Conservation (phyloP, 2,329 filamentous ascomycete genomes). For the Ophiostoma fasciatum region DNA sequence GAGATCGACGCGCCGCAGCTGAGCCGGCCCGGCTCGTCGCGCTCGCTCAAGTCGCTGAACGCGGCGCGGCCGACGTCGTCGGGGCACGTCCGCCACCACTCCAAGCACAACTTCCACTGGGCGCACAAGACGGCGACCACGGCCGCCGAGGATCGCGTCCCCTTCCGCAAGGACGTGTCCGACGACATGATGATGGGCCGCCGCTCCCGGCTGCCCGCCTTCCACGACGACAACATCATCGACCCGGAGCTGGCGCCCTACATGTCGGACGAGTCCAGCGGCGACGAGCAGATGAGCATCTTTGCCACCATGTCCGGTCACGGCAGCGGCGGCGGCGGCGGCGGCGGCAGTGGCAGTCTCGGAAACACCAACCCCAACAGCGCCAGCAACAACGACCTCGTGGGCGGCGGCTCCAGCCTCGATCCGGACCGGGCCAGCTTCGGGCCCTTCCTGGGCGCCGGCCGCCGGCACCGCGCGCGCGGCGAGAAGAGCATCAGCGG, state of each 20-base stretch:
- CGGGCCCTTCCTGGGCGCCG: slow-evolving; percentile 54
- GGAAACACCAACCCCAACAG: no score
- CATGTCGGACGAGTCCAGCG: slow-evolving; percentile 90
- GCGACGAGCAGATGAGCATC: slow-evolving; percentile 80
- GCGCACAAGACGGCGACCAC: slow-evolving; percentile 52
- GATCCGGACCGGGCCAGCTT: slow-evolving; percentile 65
- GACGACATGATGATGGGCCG: slow-evolving; percentile 53
- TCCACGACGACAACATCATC: slow-evolving; percentile 97
- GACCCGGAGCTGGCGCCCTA: slow-evolving; percentile 91
- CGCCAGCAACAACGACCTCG: slow-evolving; percentile 46
- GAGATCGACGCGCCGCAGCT: slow-evolving; percentile 79
- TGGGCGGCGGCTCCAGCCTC: slow-evolving; percentile 46
- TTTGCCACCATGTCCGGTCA: slow-evolving; percentile 60
- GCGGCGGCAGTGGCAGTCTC: no score
- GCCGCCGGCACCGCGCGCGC: slow-evolving; percentile 61
- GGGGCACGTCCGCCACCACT: slow-evolving; percentile 72
- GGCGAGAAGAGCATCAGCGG: slow-evolving; percentile 65
- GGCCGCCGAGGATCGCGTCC: slow-evolving; percentile 63
- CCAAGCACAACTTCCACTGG: slow-evolving; percentile 70
- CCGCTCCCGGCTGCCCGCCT: slow-evolving; percentile 64
- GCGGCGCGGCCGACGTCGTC: slow-evolving; percentile 58
- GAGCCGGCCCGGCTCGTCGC: slow-evolving; percentile 82
- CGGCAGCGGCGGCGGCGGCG: slow-evolving; percentile 44
- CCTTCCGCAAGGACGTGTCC: slow-evolving; percentile 61
- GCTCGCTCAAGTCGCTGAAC: slow-evolving; percentile 66